These are phyloP conservation scores for Hymenoscyphus infarciens DNA, from an alignment of 2,329 filamentous ascomycete species.

Conservation along the genomic window DNA sequence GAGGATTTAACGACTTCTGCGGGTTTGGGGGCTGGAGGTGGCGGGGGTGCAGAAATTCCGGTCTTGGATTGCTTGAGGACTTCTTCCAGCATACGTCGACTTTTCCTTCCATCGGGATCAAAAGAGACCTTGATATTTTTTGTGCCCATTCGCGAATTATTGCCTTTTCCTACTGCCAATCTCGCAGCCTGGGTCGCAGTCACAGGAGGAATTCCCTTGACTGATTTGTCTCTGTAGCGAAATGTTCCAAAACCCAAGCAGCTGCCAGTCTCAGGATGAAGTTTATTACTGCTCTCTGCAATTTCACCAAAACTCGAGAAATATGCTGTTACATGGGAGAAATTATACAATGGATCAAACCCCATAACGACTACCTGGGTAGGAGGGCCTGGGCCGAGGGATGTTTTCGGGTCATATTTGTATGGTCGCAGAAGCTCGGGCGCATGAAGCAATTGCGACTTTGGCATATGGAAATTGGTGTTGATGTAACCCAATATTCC, in stretches of 20 bases:
- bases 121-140: constrained; percentile 77
- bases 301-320: constrained; percentile 85
- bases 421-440: constrained; percentile 82
- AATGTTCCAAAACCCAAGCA: constrained; percentile 93
- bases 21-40: constrained; percentile 34
- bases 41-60: constrained; percentile 28
- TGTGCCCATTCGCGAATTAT: constrained; percentile 75
- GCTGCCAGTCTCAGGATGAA: constrained; percentile 89
- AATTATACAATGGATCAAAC: constrained; percentile 86
- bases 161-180: constrained; percentile 71
- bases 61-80: constrained; percentile 50
- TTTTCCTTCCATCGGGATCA: constrained; percentile 83
- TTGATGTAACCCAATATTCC: constrained; percentile 66
- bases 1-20: constrained; percentile 44
- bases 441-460: constrained; percentile 65
- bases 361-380: constrained; percentile 90
- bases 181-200: constrained; percentile 78
- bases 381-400: constrained; percentile 83
- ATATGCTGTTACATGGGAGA: constrained; percentile 70
- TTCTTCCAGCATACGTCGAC: constrained; percentile 71
- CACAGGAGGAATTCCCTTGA: constrained; percentile 42
- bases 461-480: constrained; percentile 64
- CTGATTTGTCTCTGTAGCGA: constrained; percentile 70
- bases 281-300: constrained; percentile 86
- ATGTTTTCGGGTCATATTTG: constrained; percentile 75